Conservation (phyloP, 106 monocot genomes). For the Dendrobium nobile region DNA sequence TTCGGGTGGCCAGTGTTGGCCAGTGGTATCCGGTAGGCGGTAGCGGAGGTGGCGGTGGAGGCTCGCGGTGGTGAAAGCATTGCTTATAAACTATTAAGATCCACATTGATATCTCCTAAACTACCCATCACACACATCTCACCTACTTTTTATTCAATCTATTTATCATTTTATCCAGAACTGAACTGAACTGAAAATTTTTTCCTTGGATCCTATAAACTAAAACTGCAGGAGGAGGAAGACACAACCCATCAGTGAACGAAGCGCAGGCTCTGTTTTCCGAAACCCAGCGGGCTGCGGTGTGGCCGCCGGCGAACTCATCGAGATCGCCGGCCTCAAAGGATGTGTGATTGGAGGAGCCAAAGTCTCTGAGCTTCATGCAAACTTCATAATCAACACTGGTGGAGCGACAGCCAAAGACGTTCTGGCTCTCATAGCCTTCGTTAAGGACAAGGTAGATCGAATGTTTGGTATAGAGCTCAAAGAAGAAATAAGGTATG, state of each 20-base stretch:
- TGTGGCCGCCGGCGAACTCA: conserved; percentile 7
- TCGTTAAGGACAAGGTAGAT: conserved; percentile 33
- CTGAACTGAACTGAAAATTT: too few relatives aligned
- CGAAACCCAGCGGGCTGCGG: conserved; percentile 5
- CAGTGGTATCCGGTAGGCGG: too few relatives aligned
- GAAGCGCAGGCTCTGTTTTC: conserved; percentile 15
- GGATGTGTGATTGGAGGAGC: conserved; percentile 38
- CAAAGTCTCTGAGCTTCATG: conserved; percentile 38
- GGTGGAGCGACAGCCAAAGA: conserved; percentile 18
- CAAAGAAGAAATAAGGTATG: conserved; percentile 34
- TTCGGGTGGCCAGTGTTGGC: too few relatives aligned
- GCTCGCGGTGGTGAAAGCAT: too few relatives aligned
- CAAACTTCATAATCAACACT: conserved; percentile 46
- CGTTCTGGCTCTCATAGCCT: conserved; percentile 29
- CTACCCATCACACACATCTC: too few relatives aligned
- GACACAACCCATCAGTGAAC: conserved; percentile 13
- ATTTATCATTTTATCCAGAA: too few relatives aligned
- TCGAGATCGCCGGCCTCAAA: conserved; percentile 26
- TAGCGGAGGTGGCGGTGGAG: too few relatives aligned
- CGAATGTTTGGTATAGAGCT: conserved; percentile 31
- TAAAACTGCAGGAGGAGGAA: conserved; percentile 19
- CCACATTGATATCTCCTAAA: too few relatives aligned
- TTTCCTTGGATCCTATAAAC: not conserved
- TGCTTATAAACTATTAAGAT: too few relatives aligned
- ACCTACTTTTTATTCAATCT: too few relatives aligned